Conservation (phyloP, 2,329 filamentous ascomycete species). For the Penicillium sp. region DNA sequence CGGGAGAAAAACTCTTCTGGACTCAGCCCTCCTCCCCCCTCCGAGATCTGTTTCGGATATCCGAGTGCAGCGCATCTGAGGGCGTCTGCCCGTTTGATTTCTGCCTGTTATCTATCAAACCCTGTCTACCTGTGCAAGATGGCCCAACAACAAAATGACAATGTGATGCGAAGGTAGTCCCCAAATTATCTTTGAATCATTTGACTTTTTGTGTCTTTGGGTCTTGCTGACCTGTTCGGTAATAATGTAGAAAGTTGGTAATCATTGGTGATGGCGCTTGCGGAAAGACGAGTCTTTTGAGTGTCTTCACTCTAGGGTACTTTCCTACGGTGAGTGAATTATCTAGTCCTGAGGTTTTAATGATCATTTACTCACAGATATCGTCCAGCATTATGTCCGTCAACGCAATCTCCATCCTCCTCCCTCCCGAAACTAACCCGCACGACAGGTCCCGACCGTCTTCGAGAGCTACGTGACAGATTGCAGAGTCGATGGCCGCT, state of each 20-base stretch:
- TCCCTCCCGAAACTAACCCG: conserved; percentile 18
- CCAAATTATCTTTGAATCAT: background rate
- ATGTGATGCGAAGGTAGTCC: conserved; percentile 61
- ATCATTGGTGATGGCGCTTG: conserved; percentile 98
- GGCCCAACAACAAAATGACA: conserved; percentile 46
- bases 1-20: background rate
- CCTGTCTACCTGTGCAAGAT: conserved; percentile 30
- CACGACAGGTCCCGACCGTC: conserved; percentile 81
- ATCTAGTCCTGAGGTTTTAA: background rate
- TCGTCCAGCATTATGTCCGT: conserved; percentile 52
- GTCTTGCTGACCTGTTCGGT: conserved; percentile 24
- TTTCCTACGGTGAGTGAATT: conserved; percentile 83
- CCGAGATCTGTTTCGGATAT: background rate
- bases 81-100: conserved; percentile 17
- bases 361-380: conserved; percentile 26
- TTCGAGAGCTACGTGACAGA: conserved; percentile 99
- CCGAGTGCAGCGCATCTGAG: conserved; percentile 5
- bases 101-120: conserved; percentile 17
- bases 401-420: conserved; percentile 1
- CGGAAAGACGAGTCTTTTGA: conserved; percentile 95
- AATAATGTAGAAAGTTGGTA: conserved; percentile 77
- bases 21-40: conserved; percentile 3
- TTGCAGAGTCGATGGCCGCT: conserved; percentile 96
- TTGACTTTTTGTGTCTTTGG: background rate
- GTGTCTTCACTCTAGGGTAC: conserved; percentile 96